A percentile compares a stretch with the other conserved stretches of the same genome.
These are phyloP conservation scores for Phytophthora megakarya DNA, from an alignment of 352 stramenopile species.

Conservation along the genomic window DNA sequence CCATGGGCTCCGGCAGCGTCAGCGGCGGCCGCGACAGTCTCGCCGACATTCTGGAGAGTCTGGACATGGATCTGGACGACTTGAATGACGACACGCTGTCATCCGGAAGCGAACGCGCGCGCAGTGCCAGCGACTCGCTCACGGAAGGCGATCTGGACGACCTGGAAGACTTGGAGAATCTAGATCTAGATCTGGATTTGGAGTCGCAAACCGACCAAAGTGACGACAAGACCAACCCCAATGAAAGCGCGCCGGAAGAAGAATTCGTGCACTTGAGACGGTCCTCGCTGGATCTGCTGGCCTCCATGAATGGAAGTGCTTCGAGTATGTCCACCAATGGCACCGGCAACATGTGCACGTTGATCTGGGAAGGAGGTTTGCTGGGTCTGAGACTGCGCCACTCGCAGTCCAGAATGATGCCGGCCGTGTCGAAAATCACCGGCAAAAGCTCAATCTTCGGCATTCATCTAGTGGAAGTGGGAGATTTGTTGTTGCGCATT, in stretches of 20 bases:
- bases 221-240: slow-evolving; percentile 56
- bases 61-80: slow-evolving; percentile 87
- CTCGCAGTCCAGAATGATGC: slow-evolving; percentile 81
- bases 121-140: slow-evolving; percentile 54
- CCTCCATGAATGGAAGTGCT: slow-evolving; percentile 67
- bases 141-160: slow-evolving; percentile 66
- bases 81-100: slow-evolving; percentile 52
- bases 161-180: slow-evolving; percentile 37
- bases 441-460: slow-evolving; percentile 85
- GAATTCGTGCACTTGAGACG: slow-evolving; percentile 67
- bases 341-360: slow-evolving; percentile 73
- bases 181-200: slow-evolving; percentile 45
- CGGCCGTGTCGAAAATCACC: slow-evolving; percentile 84
- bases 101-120: slow-evolving; percentile 35
- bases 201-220: slow-evolving; percentile 14
- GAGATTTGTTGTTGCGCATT: slow-evolving; percentile 80
- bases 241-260: slow-evolving; percentile 68
- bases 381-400: slow-evolving; percentile 78
- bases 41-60: slow-evolving; percentile 82
- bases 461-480: slow-evolving; percentile 85
- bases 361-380: slow-evolving; percentile 85
- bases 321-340: slow-evolving; percentile 58
- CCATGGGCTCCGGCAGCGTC: slow-evolving; percentile 36
- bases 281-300: slow-evolving; percentile 75
- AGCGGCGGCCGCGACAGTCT: slow-evolving; percentile 65